Evolutionary conservation across 345 rosid genomes (phyloP), one percentile per base, ranked within the genome.

Genomic region (Eucalyptus cladocalyx): DNA sequence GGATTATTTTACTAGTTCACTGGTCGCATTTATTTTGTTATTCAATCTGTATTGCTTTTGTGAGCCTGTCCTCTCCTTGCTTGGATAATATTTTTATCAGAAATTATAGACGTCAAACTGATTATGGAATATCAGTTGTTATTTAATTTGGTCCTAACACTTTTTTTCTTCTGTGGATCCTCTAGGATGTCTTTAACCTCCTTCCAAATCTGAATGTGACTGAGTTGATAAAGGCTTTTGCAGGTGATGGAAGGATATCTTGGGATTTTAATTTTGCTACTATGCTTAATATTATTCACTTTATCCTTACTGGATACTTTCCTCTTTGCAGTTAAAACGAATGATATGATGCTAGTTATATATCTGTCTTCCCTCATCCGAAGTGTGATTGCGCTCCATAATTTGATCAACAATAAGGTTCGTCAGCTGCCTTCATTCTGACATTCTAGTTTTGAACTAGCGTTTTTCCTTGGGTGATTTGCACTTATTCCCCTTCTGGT

Each of bases 371-470:
- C 99, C 67, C 96, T 96, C 88, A 94, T 95, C 87, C 93, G 98
- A 87, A 96, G 98, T 89, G 97, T 96, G 53, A 95, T 97, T 62
- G 99, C 99, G 2, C 97, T 97, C 60, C 99, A 97, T 92, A 97
- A 96, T 94, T 94, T 96, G 97, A 97, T 97, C 93, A 97, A 94
- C 92, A 95, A 97, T 93, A 97, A 97, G 98, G 99, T 97, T 54
- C 87, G 90, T 86, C 40, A 10, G n/a, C 53, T 80, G 49, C 86
- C 42, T 45, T 23, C 19, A 47, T 90, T 65, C 62, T 26, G 19
- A 14, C 42, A n/a, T 65, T n/a, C 19, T 65, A 65, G 37, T 65
- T 65, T 65, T 65, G 37, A 65, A 65, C 40, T 65, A 16, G 10
- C 21, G 32, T n/a, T 65, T 65, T 65, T 65, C 76, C 76, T 65